Evolutionary conservation across 768 basidiomycete genomes (phyloP).

Genomic region (Podaxis mareebaensis): DNA sequence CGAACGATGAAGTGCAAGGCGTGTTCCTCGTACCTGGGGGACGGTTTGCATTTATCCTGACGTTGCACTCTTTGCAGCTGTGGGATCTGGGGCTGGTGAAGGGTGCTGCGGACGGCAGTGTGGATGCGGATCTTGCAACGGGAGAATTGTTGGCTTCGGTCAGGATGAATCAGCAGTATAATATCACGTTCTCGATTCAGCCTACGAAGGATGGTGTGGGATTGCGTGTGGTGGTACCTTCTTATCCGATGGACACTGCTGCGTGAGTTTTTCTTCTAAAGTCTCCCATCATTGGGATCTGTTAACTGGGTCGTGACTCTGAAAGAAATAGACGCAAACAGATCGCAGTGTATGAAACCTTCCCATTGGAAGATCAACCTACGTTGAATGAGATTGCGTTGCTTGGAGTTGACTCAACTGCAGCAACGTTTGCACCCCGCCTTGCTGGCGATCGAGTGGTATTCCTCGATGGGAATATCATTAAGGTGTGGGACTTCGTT

Average conservation of each 20-base stretch:
- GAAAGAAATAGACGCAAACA: slow-evolving; percentile 8
- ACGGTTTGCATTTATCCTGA: slow-evolving; percentile 16
- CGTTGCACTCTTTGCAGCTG: neutral
- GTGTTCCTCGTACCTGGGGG: slow-evolving; percentile 19
- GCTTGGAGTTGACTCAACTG: neutral
- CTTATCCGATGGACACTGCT: neutral
- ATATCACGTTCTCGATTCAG: neutral
- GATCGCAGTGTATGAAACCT: slow-evolving; percentile 2
- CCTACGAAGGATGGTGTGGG: slow-evolving; percentile 10
- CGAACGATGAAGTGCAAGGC: neutral
- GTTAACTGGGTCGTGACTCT: neutral
- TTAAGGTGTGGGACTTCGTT: slow-evolving; percentile 11
- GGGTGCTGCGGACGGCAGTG: neutral
- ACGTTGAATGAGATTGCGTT: slow-evolving; percentile 1
- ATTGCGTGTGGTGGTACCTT: slow-evolving; percentile 4
- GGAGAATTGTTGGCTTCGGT: neutral
- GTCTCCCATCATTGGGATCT: neutral
- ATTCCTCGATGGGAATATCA: slow-evolving; percentile 2
- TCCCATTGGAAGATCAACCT: neutral
- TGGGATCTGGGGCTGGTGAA: slow-evolving; percentile 11
- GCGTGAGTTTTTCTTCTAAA: neutral
- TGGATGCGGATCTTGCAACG: neutral
- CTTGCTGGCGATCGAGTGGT: slow-evolving; percentile 11
- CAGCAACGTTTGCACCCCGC: neutral
- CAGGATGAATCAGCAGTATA: neutral